Evolutionary conservation across 257 asterid species (phyloP).

Genomic region (Primulina eburnea): DNA sequence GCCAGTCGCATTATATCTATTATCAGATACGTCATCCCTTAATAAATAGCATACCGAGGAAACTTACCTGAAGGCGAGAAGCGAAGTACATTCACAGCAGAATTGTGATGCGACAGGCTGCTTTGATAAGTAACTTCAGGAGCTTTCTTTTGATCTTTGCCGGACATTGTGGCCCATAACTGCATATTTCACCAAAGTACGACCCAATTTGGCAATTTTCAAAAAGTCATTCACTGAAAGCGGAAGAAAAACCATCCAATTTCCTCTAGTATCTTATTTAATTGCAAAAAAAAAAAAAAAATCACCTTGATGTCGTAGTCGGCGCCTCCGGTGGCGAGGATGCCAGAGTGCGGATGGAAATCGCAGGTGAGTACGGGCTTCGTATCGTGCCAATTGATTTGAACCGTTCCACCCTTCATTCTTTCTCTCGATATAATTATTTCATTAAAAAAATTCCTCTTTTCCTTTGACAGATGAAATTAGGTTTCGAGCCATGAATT

Average conservation of each 20-base stretch:
- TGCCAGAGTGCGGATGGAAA: constrained; percentile 67
- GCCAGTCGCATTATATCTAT: constrained; percentile 12
- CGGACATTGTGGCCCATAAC: constrained; percentile 69
- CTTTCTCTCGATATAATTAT: not conserved
- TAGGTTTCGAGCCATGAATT: constrained; percentile 28
- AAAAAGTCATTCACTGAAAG: not conserved
- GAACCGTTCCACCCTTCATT: constrained; percentile 89
- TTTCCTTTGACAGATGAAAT: constrained; percentile 2
- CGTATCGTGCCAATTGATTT: constrained; percentile 92
- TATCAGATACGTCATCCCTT: not conserved
- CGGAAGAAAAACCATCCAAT: not conserved
- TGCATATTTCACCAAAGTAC: constrained; percentile 30
- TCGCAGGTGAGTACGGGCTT: constrained; percentile 91
- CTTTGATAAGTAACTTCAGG: constrained; percentile 66
- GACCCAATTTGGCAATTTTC: not conserved
- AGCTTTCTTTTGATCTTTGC: constrained; percentile 50
- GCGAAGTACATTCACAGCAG: constrained; percentile 88
- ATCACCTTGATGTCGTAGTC: constrained; percentile 90
- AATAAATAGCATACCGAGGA: not conserved
- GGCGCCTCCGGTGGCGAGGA: constrained; percentile 93
- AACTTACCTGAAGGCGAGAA: constrained; percentile 82
- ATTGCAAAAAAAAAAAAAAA: not conserved
- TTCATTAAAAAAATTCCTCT: no score
- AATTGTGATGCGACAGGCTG: constrained; percentile 74
- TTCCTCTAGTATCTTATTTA: not conserved